Conservation (phyloP, 2,329 filamentous ascomycete genomes). For the Fonsecaea erecta region DNA sequence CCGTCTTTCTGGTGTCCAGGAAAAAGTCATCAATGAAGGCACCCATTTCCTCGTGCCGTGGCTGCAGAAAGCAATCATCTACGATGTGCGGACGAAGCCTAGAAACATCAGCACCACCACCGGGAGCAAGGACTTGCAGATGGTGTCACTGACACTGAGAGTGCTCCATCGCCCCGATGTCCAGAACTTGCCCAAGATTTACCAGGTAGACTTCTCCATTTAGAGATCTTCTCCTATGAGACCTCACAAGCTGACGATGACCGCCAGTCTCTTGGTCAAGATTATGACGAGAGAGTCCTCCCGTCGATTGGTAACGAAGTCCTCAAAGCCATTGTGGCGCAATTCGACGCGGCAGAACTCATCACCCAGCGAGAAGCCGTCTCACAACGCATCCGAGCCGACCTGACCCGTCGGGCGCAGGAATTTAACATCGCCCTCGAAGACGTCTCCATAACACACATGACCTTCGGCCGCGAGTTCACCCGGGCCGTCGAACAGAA, state of each 20-base stretch:
- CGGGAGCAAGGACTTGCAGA: slow-evolving; percentile 98
- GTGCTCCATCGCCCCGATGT: slow-evolving; percentile 95
- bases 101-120: slow-evolving; percentile 97
- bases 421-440: slow-evolving; percentile 99
- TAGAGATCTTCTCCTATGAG: not conserved
- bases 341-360: slow-evolving; percentile 97
- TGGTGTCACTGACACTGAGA: slow-evolving; percentile 97
- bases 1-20: slow-evolving; percentile 87
- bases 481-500: slow-evolving; percentile 99
- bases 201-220: slow-evolving; percentile 76
- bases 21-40: slow-evolving; percentile 89
- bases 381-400: slow-evolving; percentile 87
- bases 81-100: slow-evolving; percentile 96
- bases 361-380: slow-evolving; percentile 99
- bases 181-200: slow-evolving; percentile 91
- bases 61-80: slow-evolving; percentile 92
- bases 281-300: slow-evolving; percentile 98
- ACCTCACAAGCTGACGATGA: slow-evolving; percentile 12
- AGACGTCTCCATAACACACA: slow-evolving; percentile 98
- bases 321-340: slow-evolving; percentile 95
- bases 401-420: slow-evolving; percentile 86
- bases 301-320: slow-evolving; percentile 99
- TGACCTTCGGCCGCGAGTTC: slow-evolving; percentile 99
- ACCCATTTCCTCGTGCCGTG: slow-evolving; percentile 96
- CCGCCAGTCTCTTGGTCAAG: slow-evolving; percentile 84